Base-by-base conservation (phyloP, 495 filamentous ascomycete species). In the Beverwykella pulmonaria region DNA sequence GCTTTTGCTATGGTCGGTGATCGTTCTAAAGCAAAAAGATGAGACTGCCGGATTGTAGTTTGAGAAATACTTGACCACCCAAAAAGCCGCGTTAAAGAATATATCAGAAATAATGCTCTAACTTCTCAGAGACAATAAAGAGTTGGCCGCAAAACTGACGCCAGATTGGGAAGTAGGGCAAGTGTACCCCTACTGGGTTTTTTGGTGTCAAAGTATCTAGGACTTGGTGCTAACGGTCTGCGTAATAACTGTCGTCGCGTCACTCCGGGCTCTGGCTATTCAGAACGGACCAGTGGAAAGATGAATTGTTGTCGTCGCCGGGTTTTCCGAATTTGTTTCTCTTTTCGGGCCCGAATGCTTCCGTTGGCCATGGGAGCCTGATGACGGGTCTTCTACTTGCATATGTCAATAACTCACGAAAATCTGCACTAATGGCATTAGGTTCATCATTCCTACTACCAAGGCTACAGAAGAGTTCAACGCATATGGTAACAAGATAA, bases 401-500 rank as follows among this genome's bases (percentile, higher is more conserved):
- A 58, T 65, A 9, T 22, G 23, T 14, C 30, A 59, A 48, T 53
- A 23, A 22, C 26, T 58, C 6, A 14, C 26, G 4, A 65, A 67
- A 44, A 36, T 67, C 26, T 26, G 22, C 22, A 39, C 30, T n/a
- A 56, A 67, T 17, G 46, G 54, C 34, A 54, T 67, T 32, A 67
- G 52, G 25, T 60, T 19, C 26, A n/a, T 67, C 29, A 19, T 34
- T 25, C 27, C 32, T 6, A 53, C 55, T 20, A 17, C 22, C 0
- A 6, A 29, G n/a, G 53, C 53, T 22, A 65, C 87, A 78, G n/a
- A 95, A 75, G 2, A 82, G 67, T 0, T 75, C 69, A 70, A 87
- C 78, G 2, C 86, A 80, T 34, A 97, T 64, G 74, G 96, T 92
- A 0, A 89, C 84, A 10, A 96, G 92, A 74, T 97, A 91, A 73